A percentile compares a stretch with the other conserved stretches of the same genome.
phyloP scores from a whole-genome alignment of 257 asterid genomes.

The Plectranthus barbatus region DNA sequence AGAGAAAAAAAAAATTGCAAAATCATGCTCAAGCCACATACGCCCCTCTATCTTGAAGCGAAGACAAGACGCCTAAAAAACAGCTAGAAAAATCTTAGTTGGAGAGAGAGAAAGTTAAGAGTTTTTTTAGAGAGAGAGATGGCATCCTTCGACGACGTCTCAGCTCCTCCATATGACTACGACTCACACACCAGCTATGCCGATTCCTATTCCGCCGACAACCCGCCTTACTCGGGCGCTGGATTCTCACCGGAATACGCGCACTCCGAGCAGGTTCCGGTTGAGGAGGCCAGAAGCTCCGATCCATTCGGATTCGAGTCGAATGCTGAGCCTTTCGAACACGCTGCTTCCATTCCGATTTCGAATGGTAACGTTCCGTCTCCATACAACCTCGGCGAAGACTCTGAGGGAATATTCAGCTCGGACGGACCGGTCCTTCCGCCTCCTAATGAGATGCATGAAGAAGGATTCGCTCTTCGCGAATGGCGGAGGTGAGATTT shows the following conservation, averaged over 20 bases:
- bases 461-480: slow-evolving; percentile 80
- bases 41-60: slow-evolving; percentile 4
- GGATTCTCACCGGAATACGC: slow-evolving; percentile 36
- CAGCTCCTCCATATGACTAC: slow-evolving; percentile 51
- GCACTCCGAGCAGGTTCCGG: slow-evolving; percentile 46
- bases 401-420: slow-evolving; percentile 63
- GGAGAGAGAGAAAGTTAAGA: slow-evolving; percentile 3
- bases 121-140: neutral
- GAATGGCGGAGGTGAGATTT: slow-evolving; percentile 78
- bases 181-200: slow-evolving; percentile 46
- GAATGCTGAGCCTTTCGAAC: slow-evolving; percentile 41
- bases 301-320: slow-evolving; percentile 79
- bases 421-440: slow-evolving; percentile 84
- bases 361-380: slow-evolving; percentile 58
- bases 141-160: slow-evolving; percentile 54
- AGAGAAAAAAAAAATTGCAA: too few species aligned
- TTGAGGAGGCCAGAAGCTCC: slow-evolving; percentile 45
- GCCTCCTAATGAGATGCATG: slow-evolving; percentile 78
- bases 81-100: slow-evolving; percentile 8
- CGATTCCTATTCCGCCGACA: slow-evolving; percentile 42
- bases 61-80: neutral
- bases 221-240: slow-evolving; percentile 48
- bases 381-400: slow-evolving; percentile 43
- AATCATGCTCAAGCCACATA: too few species aligned
- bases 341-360: slow-evolving; percentile 41